phyloP scores from a whole-genome alignment of 2,329 filamentous ascomycete genomes.

The Aschersonia sp. region DNA sequence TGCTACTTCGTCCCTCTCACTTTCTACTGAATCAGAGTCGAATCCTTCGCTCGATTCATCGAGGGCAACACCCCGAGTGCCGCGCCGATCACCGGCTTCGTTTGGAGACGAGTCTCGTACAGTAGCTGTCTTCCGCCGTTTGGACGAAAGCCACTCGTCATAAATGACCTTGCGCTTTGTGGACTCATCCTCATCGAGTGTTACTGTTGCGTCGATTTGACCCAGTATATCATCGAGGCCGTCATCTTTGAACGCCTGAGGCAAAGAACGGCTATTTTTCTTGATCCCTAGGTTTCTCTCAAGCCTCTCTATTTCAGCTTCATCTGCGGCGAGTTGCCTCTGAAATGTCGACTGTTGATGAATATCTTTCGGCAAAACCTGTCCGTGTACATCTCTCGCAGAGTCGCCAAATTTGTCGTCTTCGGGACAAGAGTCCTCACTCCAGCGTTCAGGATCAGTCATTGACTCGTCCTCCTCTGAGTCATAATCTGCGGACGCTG shows the following conservation, averaged over 20 bases:
- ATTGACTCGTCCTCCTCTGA: no score
- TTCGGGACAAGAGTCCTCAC: neutral
- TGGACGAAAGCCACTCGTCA: constrained; percentile 46
- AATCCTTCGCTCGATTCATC: neutral
- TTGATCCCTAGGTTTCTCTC: constrained; percentile 79
- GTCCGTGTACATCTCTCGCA: neutral
- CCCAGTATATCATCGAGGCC: constrained; percentile 68
- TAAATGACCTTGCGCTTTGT: constrained; percentile 46
- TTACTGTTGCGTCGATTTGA: constrained; percentile 35
- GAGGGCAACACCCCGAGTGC: neutral
- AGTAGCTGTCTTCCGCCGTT: constrained; percentile 22
- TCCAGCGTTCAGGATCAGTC: no score
- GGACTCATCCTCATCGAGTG: constrained; percentile 39
- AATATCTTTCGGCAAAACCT: neutral
- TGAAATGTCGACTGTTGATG: constrained; percentile 3
- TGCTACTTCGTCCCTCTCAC: neutral
- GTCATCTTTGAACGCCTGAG: constrained; percentile 65
- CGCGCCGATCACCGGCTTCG: neutral
- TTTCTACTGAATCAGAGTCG: neutral
- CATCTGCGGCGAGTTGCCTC: constrained; percentile 62
- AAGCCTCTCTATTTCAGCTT: constrained; percentile 74
- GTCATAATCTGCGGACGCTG: no score
- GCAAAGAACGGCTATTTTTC: constrained; percentile 59
- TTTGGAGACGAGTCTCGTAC: constrained; percentile 3
- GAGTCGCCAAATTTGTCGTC: neutral